Conservation (phyloP, 1,284 basidiomycete genomes). For the Mycosarcoma maydis region DNA sequence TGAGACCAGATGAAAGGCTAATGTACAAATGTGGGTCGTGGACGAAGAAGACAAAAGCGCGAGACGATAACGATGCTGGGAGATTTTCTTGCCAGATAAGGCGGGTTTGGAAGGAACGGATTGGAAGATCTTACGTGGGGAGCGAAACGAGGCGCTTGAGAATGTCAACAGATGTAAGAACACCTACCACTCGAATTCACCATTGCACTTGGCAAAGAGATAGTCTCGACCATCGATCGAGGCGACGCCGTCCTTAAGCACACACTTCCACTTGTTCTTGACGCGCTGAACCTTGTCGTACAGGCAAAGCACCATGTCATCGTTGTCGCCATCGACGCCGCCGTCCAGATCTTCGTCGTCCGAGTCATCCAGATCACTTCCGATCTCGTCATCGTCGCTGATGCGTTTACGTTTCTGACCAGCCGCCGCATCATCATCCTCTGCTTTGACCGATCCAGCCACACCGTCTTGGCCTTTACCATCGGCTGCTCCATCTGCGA, state of each 20-base stretch:
- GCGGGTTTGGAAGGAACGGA: background rate
- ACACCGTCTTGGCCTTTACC: slow-evolving; percentile 2
- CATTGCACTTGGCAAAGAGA: slow-evolving; percentile 90
- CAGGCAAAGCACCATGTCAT: slow-evolving; percentile 94
- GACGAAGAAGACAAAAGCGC: background rate
- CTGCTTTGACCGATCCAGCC: slow-evolving; percentile 8
- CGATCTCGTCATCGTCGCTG: slow-evolving; percentile 81
- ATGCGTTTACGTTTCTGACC: slow-evolving; percentile 63
- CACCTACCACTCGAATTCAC: slow-evolving; percentile 54
- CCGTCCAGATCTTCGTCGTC: slow-evolving; percentile 74
- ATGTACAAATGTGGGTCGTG: slow-evolving; percentile 35
- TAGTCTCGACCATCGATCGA: slow-evolving; percentile 97
- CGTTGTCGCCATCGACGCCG: slow-evolving; percentile 70
- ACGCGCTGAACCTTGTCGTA: slow-evolving; percentile 99
- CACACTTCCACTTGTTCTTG: slow-evolving; percentile 99
- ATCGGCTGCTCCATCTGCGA: slow-evolving; percentile 13
- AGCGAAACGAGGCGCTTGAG: background rate
- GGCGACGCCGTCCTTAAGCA: slow-evolving; percentile 98
- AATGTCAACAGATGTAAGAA: background rate
- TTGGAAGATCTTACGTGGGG: background rate
- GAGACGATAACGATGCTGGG: slow-evolving; percentile 7
- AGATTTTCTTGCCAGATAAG: background rate
- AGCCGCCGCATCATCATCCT: slow-evolving; percentile 28
- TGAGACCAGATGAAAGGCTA: slow-evolving; percentile 8
- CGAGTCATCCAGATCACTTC: slow-evolving; percentile 94